Percentiles rank a stretch among this genome's conserved stretches.
phyloP scores from a whole-genome alignment of 2,329 filamentous ascomycete genomes.

The Pseudogymnoascus sp. region DNA sequence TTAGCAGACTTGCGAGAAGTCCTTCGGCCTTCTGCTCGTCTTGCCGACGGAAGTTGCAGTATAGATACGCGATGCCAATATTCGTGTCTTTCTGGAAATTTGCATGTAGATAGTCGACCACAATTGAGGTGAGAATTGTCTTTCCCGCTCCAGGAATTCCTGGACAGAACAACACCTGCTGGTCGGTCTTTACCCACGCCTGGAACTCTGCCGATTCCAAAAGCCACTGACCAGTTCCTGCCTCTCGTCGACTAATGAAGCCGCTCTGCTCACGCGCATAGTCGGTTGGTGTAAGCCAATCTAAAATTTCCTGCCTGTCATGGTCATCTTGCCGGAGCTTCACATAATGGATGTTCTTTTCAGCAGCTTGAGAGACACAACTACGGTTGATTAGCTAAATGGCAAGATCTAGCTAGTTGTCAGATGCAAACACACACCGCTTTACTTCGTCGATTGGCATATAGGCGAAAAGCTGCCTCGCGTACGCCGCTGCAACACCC shows the following conservation, averaged over 20 bases:
- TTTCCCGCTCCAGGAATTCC: neutral
- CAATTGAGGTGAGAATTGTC: slow-evolving; percentile 12
- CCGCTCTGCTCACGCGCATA: too few species aligned
- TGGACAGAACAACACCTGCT: slow-evolving; percentile 8
- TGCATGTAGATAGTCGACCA: slow-evolving; percentile 6
- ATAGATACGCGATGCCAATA: slow-evolving; percentile 25
- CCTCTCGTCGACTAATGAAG: slow-evolving; percentile 9
- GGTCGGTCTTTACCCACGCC: slow-evolving; percentile 12
- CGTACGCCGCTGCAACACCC: too few species aligned
- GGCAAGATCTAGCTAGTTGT: too few species aligned
- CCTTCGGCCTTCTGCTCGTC: slow-evolving; percentile 21
- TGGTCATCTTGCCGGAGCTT: too few species aligned
- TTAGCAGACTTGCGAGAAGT: slow-evolving; percentile 27
- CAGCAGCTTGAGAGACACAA: too few species aligned
- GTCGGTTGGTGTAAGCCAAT: too few species aligned
- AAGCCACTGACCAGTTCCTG: slow-evolving; percentile 17
- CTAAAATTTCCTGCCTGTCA: too few species aligned
- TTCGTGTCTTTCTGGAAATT: neutral
- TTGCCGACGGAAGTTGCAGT: slow-evolving; percentile 8
- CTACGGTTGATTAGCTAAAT: too few species aligned
- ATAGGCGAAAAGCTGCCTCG: too few species aligned
- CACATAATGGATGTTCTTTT: too few species aligned
- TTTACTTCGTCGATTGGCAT: too few species aligned
- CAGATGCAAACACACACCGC: too few species aligned
- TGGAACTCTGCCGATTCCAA: slow-evolving; percentile 14